A percentile compares a stretch with the other conserved stretches of the same genome.
Conservation (phyloP, 1,284 basidiomycete genomes). For the Pseudozyma hubeiensis region DNA sequence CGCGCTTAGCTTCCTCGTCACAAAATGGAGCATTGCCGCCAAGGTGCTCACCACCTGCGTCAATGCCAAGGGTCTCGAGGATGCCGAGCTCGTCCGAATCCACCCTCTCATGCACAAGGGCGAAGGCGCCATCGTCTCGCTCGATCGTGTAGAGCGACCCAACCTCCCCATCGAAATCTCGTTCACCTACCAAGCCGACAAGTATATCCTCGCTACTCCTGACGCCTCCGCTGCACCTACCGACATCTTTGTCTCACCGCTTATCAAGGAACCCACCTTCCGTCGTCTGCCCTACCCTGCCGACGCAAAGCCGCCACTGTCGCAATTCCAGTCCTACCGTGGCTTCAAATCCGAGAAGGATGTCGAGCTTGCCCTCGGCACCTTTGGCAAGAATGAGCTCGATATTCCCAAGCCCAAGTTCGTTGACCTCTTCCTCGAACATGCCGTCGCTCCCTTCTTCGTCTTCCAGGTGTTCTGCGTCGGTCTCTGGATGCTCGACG, state of each 20-base stretch:
- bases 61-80: slow-evolving; percentile 71
- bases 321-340: slow-evolving; percentile 75
- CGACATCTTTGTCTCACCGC: slow-evolving; percentile 59
- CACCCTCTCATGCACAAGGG: slow-evolving; percentile 88
- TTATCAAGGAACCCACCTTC: slow-evolving; percentile 76
- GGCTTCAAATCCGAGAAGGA: slow-evolving; percentile 70
- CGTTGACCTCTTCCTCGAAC: slow-evolving; percentile 66
- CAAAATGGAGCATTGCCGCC: slow-evolving; percentile 87
- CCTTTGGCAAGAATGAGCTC: slow-evolving; percentile 65
- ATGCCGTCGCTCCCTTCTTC: slow-evolving; percentile 68
- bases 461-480: slow-evolving; percentile 69
- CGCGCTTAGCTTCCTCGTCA: slow-evolving; percentile 90
- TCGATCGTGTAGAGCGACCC: slow-evolving; percentile 73
- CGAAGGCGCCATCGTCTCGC: slow-evolving; percentile 86
- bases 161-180: slow-evolving; percentile 75
- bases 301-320: slow-evolving; percentile 78
- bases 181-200: slow-evolving; percentile 96
- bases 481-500: slow-evolving; percentile 68
- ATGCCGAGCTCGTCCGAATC: slow-evolving; percentile 85
- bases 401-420: slow-evolving; percentile 67
- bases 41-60: slow-evolving; percentile 80
- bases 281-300: slow-evolving; percentile 89
- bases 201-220: slow-evolving; percentile 79
- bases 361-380: slow-evolving; percentile 59
- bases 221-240: slow-evolving; percentile 60